Conservation (phyloP, 2,329 filamentous ascomycete species). For the Aureobasidium sp. region DNA sequence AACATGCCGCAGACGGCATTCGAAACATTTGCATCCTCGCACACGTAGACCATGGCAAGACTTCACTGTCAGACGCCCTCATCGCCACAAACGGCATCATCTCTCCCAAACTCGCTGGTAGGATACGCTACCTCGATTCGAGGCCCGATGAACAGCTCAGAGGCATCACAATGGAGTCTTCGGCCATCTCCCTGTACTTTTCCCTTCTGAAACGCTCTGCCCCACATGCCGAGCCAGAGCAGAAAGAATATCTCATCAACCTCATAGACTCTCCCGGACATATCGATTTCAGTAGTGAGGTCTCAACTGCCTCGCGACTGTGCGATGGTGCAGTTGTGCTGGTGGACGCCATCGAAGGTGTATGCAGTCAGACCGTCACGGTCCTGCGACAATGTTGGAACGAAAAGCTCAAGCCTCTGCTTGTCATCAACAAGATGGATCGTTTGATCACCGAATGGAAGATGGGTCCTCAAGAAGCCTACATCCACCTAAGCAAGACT, state of each 20-base stretch:
- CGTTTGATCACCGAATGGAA: constrained; percentile 87
- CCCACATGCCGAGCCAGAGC: constrained; percentile 46
- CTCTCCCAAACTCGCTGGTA: constrained; percentile 91
- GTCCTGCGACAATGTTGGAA: constrained; percentile 92
- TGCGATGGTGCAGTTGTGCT: constrained; percentile 93
- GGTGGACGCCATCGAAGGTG: constrained; percentile 93
- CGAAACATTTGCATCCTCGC: constrained; percentile 94
- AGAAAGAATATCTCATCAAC: constrained; percentile 92
- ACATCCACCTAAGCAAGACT: constrained; percentile 79
- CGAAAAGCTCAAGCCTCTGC: constrained; percentile 86
- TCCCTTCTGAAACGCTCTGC: constrained; percentile 73
- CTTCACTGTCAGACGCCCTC: constrained; percentile 88
- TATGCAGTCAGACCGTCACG: constrained; percentile 97
- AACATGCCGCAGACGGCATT: constrained; percentile 79
- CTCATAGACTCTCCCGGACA: constrained; percentile 96
- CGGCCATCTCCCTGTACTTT: constrained; percentile 93
- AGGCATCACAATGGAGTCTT: constrained; percentile 99
- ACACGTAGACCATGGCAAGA: constrained; percentile 98
- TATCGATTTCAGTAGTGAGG: constrained; percentile 97
- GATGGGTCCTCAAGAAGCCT: constrained; percentile 85
- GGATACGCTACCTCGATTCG: constrained; percentile 96
- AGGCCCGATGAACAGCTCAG: constrained; percentile 90
- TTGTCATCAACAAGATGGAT: constrained; percentile 99
- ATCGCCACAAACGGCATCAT: constrained; percentile 99
- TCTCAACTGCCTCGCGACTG: constrained; percentile 87